Percentiles rank a stretch among this genome's conserved stretches.
These are phyloP conservation scores for Populus tomentosa DNA, from an alignment of 441 rosid genomes.

Conservation along the genomic window DNA sequence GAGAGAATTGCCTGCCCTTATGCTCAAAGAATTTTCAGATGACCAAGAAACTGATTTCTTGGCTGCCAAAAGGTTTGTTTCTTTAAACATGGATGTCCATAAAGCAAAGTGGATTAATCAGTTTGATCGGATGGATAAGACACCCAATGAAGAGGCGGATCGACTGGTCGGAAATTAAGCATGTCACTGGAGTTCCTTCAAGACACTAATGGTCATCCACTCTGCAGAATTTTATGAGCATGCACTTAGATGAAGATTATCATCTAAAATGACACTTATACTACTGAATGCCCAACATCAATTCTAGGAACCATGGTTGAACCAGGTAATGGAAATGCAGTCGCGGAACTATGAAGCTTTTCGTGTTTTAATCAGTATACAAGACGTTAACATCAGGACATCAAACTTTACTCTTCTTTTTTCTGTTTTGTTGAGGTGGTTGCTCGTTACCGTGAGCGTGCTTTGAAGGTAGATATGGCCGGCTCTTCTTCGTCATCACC, in stretches of 20 bases:
- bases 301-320: slow-evolving; percentile 8
- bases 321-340: slow-evolving; percentile 7
- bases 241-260: neutral
- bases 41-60: neutral
- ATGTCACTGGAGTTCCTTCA: neutral
- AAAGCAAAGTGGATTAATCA: slow-evolving; percentile 3
- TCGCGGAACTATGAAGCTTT: neutral
- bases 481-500: neutral
- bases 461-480: neutral
- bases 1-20: neutral
- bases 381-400: neutral
- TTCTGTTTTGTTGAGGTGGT: neutral
- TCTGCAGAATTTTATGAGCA: neutral
- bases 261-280: neutral
- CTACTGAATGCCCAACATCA: neutral
- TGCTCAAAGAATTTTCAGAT: slow-evolving; percentile 1
- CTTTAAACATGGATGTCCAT: neutral
- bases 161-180: slow-evolving; percentile 19
- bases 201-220: neutral
- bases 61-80: neutral
- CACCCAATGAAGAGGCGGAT: slow-evolving; percentile 19
- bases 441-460: neutral
- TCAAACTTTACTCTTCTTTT: no score
- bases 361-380: neutral
- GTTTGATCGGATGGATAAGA: slow-evolving; percentile 16